phyloP scores from a whole-genome alignment of 192 early-diverging fungal species.

The Podochytrium sp. region DNA sequence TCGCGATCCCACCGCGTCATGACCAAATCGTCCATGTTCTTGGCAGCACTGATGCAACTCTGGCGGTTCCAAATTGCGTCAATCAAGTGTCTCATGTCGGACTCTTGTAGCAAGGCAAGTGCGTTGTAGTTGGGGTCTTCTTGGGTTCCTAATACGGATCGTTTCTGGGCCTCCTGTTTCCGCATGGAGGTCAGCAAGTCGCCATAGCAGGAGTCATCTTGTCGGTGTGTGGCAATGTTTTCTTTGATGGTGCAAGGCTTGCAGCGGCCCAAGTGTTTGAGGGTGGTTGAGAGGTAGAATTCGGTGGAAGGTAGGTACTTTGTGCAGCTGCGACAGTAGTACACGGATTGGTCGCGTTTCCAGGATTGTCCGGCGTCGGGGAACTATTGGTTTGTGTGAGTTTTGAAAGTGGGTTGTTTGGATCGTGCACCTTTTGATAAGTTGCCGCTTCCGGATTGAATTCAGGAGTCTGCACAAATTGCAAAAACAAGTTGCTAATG shows the following conservation, averaged over 20 bases:
- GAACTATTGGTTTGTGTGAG: slow-evolving; percentile 41
- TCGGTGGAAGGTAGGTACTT: slow-evolving; percentile 60
- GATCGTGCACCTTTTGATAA: slow-evolving; percentile 47
- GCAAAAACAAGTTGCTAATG: slow-evolving; percentile 59
- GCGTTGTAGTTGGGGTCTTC: slow-evolving; percentile 46
- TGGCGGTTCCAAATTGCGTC: slow-evolving; percentile 60
- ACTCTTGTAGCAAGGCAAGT: slow-evolving; percentile 56
- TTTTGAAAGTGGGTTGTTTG: neutral
- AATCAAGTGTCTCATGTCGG: slow-evolving; percentile 58
- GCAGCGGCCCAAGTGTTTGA: slow-evolving; percentile 59
- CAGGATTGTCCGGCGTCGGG: slow-evolving; percentile 53
- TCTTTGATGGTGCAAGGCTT: slow-evolving; percentile 52
- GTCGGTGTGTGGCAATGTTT: slow-evolving; percentile 54
- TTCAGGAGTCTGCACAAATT: slow-evolving; percentile 65
- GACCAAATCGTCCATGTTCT: slow-evolving; percentile 47
- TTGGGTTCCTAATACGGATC: neutral
- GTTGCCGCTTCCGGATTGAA: slow-evolving; percentile 61
- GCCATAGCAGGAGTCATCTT: slow-evolving; percentile 55
- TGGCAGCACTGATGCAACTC: slow-evolving; percentile 46
- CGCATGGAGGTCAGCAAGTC: slow-evolving; percentile 51
- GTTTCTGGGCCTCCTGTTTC: slow-evolving; percentile 47
- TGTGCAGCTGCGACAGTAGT: slow-evolving; percentile 63
- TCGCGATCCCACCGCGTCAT: slow-evolving; percentile 54
- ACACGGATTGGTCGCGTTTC: slow-evolving; percentile 59
- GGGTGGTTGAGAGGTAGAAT: slow-evolving; percentile 64